Evolutionary conservation across 441 rosid genomes (phyloP).

Genomic region (Biscutella laevigata): DNA sequence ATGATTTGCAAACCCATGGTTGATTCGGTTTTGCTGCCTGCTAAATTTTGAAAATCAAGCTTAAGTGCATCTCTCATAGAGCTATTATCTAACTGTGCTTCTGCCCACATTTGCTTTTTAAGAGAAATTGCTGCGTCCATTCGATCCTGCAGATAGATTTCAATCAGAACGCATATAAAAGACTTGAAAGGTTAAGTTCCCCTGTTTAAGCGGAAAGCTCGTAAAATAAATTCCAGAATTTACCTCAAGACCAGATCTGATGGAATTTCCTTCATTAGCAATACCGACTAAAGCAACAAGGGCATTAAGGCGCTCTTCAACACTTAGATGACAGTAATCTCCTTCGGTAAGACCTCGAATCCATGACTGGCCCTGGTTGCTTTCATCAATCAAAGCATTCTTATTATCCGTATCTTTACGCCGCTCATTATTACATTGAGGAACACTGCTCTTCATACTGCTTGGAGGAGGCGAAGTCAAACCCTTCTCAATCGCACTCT

Average conservation of each 20-base stretch:
- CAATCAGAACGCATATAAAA: constrained; percentile 23
- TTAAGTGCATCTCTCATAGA: constrained; percentile 68
- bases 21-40: constrained; percentile 45
- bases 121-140: constrained; percentile 97
- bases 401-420: constrained; percentile 29
- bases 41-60: constrained; percentile 45
- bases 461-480: constrained; percentile 32
- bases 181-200: neutral
- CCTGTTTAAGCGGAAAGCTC: constrained; percentile 9
- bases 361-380: constrained; percentile 78
- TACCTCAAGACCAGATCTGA: constrained; percentile 93
- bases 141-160: constrained; percentile 60
- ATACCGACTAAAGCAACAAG: constrained; percentile 80
- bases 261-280: constrained; percentile 87
- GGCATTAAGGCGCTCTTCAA: constrained; percentile 94
- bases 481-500: constrained; percentile 31
- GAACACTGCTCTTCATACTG: constrained; percentile 32
- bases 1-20: constrained; percentile 10
- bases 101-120: constrained; percentile 99
- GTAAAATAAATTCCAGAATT: constrained; percentile 14
- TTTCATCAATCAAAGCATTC: constrained; percentile 65
- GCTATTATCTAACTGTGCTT: constrained; percentile 85
- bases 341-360: constrained; percentile 92
- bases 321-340: constrained; percentile 85
- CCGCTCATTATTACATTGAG: constrained; percentile 28